Conservation (phyloP, 768 basidiomycete genomes). For the Cystofilobasidium macerans region DNA sequence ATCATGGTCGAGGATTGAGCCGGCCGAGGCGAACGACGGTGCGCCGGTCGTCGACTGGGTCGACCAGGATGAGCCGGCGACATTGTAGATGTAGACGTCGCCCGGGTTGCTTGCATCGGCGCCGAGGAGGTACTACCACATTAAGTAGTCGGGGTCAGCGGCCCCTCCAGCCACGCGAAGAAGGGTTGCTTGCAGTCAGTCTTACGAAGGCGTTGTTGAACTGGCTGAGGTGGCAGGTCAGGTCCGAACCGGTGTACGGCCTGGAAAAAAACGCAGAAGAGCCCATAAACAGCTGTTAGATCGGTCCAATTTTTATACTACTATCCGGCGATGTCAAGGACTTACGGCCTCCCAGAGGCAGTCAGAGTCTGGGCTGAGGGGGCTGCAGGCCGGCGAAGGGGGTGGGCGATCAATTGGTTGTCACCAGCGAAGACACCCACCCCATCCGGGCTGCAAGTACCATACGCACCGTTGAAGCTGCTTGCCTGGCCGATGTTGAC, state of each 20-base stretch:
- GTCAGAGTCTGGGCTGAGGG: no score
- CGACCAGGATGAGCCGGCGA: slow-evolving; percentile 52
- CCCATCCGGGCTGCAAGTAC: slow-evolving; percentile 9
- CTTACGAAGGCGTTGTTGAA: slow-evolving; percentile 60
- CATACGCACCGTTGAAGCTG: slow-evolving; percentile 53
- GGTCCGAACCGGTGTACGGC: slow-evolving; percentile 39
- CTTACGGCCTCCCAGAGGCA: no score
- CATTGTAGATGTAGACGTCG: slow-evolving; percentile 70
- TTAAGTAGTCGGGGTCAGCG: not conserved
- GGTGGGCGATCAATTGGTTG: slow-evolving; percentile 19
- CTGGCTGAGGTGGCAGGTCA: slow-evolving; percentile 39
- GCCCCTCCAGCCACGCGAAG: no score
- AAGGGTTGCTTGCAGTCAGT: no score
- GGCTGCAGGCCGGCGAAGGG: no score
- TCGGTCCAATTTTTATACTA: no score
- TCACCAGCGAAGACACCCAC: not conserved
- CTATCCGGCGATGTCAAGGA: no score
- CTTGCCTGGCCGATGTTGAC: slow-evolving; percentile 64
- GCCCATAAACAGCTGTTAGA: no score
- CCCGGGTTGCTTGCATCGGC: slow-evolving; percentile 17
- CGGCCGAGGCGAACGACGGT: slow-evolving; percentile 46
- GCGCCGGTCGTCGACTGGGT: slow-evolving; percentile 47
- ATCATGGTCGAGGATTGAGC: slow-evolving; percentile 78
- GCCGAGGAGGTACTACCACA: slow-evolving; percentile 10
- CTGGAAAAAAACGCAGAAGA: no score